Conservation (phyloP, 2,329 filamentous ascomycete genomes). For the Trichoderma pleuroti region DNA sequence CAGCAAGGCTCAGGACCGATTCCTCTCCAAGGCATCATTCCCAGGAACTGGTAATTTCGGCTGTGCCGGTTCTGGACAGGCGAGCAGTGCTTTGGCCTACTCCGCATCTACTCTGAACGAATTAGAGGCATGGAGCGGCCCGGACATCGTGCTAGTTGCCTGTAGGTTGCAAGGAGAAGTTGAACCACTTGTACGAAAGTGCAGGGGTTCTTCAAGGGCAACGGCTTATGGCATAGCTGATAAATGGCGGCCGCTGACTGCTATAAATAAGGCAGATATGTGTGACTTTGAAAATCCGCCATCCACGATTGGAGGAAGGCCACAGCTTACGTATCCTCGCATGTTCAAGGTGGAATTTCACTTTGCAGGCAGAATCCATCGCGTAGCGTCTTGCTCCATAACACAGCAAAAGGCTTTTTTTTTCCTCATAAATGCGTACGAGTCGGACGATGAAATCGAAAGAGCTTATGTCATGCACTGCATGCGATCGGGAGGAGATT, state of each 20-base stretch:
- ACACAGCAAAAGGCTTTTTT: background rate
- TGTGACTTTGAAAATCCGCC: background rate
- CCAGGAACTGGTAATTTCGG: background rate
- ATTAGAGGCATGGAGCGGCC: background rate
- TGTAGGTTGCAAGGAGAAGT: background rate
- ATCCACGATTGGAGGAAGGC: background rate
- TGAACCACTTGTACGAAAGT: background rate
- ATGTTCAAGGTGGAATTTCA: background rate
- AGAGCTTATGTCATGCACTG: background rate
- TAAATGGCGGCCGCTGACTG: background rate
- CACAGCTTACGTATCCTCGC: background rate
- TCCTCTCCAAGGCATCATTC: background rate
- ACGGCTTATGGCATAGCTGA: conserved; percentile 3
- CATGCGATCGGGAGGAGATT: background rate
- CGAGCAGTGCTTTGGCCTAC: background rate
- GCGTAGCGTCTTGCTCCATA: background rate
- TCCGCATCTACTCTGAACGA: background rate
- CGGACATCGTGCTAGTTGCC: background rate
- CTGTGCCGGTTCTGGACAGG: background rate
- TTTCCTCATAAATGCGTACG: background rate
- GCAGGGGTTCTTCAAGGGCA: background rate
- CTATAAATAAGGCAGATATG: conserved; percentile 3
- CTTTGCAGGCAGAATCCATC: background rate
- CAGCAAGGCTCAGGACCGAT: background rate
- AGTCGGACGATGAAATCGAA: background rate